phyloP scores from a whole-genome alignment of 2,329 filamentous ascomycete genomes.

The Sporothrix mexicana region DNA sequence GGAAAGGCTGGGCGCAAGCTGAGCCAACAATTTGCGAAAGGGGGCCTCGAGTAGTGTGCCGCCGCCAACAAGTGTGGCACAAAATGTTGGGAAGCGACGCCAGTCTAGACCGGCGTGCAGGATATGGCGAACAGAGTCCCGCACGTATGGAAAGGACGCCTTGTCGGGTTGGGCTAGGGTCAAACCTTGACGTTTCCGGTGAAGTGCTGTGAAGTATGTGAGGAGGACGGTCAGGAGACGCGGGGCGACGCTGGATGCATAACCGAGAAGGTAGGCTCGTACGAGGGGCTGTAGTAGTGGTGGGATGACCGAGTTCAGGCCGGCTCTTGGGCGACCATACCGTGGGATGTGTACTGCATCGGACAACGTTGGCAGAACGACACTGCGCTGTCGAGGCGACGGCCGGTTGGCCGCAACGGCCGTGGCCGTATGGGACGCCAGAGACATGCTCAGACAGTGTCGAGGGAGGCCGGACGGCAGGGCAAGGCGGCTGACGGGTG shows the following conservation, averaged over 20 bases:
- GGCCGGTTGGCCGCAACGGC: conserved; percentile 10
- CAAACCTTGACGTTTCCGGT: conserved; percentile 43
- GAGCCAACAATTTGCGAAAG: conserved; percentile 42
- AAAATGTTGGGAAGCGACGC: conserved; percentile 67
- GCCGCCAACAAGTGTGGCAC: conserved; percentile 64
- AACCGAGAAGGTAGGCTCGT: conserved; percentile 66
- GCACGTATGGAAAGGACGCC: conserved; percentile 22
- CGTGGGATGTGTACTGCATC: background rate
- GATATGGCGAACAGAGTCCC: conserved; percentile 48
- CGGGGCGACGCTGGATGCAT: conserved; percentile 63
- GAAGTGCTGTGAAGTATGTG: conserved; percentile 53
- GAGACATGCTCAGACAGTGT: background rate
- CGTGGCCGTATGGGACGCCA: background rate
- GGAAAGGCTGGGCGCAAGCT: conserved; percentile 40
- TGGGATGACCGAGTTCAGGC: conserved; percentile 49
- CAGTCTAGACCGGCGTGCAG: conserved; percentile 59
- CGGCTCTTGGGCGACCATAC: background rate
- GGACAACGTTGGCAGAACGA: background rate
- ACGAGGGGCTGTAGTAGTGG: conserved; percentile 60
- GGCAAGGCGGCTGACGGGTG: background rate
- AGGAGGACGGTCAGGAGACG: conserved; percentile 61
- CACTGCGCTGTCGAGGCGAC: background rate
- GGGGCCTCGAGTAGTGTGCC: conserved; percentile 64
- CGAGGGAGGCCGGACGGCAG: too few species aligned
- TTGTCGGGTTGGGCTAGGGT: conserved; percentile 39